phyloP scores from a whole-genome alignment of 257 asterid genomes.

The Fraxinus pennsylvanica region DNA sequence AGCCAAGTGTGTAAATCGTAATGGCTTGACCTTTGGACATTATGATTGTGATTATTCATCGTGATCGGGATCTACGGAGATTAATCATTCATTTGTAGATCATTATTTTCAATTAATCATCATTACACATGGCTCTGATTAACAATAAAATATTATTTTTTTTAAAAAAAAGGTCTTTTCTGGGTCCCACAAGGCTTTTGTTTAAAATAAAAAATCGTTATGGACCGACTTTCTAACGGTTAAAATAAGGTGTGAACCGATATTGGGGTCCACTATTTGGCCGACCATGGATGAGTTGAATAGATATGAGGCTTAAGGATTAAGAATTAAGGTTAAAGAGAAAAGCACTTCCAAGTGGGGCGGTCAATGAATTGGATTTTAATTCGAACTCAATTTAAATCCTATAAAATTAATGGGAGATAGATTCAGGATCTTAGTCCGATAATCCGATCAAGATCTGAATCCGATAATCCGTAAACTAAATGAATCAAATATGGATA shows the following conservation, averaged over 20 bases:
- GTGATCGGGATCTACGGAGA: not conserved
- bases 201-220: slow-evolving; percentile 5
- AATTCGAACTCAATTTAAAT: no score
- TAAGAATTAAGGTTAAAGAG: no score
- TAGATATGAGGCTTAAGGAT: not conserved
- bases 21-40: not conserved
- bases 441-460: no score
- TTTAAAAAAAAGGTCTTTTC: not conserved
- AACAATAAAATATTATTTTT: not conserved
- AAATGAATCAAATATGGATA: no score
- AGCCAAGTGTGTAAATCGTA: not conserved
- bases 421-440: no score
- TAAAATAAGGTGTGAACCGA: slow-evolving; percentile 14
- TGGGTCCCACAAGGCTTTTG: no score
- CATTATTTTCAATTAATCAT: slow-evolving; percentile 14
- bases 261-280: not conserved
- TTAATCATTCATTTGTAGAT: not conserved
- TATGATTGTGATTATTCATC: not conserved
- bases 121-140: slow-evolving; percentile 28
- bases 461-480: no score
- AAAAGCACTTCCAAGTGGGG: no score
- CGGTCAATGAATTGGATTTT: no score
- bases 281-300: slow-evolving; percentile 6
- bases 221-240: slow-evolving; percentile 32
- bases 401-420: no score